Percentiles rank a stretch among this genome's conserved stretches.
These are phyloP conservation scores for Tylopilus balloui DNA, from an alignment of 768 basidiomycete species.

Conservation along the genomic window DNA sequence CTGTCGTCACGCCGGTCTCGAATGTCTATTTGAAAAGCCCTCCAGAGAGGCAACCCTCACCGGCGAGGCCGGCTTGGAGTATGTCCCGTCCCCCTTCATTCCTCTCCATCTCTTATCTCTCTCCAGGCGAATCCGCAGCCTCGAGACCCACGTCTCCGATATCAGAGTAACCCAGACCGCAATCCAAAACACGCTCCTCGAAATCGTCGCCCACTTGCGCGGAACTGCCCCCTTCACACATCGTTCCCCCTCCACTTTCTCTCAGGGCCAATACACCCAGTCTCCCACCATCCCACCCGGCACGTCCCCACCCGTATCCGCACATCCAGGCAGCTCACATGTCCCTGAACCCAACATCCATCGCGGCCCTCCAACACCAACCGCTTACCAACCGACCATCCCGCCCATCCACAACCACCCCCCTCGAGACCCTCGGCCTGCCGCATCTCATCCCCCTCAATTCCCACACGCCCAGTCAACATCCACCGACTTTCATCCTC, in stretches of 20 bases:
- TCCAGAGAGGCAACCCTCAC: slow-evolving; percentile 81
- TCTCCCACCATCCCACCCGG: slow-evolving; percentile 67
- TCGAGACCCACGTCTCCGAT: slow-evolving; percentile 83
- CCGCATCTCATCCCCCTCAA: slow-evolving; percentile 32
- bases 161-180: slow-evolving; percentile 67
- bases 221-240: slow-evolving; percentile 41
- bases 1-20: slow-evolving; percentile 83
- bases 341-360: slow-evolving; percentile 21
- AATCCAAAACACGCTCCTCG: slow-evolving; percentile 76
- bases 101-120: slow-evolving; percentile 12
- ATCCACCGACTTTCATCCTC: slow-evolving; percentile 40
- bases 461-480: slow-evolving; percentile 27
- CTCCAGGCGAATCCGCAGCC: slow-evolving; percentile 80
- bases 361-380: slow-evolving; percentile 30
- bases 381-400: slow-evolving; percentile 26
- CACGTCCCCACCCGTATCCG: slow-evolving; percentile 42
- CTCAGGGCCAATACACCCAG: slow-evolving; percentile 47
- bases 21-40: slow-evolving; percentile 95
- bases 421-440: slow-evolving; percentile 31
- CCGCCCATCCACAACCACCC: slow-evolving; percentile 30
- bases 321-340: slow-evolving; percentile 36
- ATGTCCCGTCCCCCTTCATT: slow-evolving; percentile 30
- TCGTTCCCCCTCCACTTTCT: slow-evolving; percentile 62
- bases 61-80: slow-evolving; percentile 88
- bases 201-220: slow-evolving; percentile 78